phyloP scores from a whole-genome alignment of 2,329 filamentous ascomycete species.

The Aureobasidium zeae region DNA sequence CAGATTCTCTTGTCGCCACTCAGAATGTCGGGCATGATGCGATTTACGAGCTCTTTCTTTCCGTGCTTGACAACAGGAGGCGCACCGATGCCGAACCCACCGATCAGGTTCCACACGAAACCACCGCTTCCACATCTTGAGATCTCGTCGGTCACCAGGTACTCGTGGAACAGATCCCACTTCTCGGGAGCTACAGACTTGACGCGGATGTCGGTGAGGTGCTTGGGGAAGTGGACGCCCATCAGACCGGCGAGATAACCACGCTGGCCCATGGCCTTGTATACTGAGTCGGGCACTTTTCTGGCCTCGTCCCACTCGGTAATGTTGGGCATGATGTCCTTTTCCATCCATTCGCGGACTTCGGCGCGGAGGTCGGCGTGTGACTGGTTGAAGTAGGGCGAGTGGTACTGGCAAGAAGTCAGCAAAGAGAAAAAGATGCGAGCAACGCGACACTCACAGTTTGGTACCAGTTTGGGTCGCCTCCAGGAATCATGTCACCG shows the following conservation, averaged over 20 bases:
- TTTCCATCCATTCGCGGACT: slow-evolving; percentile 84
- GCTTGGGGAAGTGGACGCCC: slow-evolving; percentile 64
- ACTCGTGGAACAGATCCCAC: slow-evolving; percentile 98
- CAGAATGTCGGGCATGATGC: slow-evolving; percentile 80
- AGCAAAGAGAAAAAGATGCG: not conserved
- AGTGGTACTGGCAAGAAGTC: slow-evolving; percentile 62
- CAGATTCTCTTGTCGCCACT: slow-evolving; percentile 95
- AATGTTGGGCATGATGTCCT: slow-evolving; percentile 80
- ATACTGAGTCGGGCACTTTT: slow-evolving; percentile 77
- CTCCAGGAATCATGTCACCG: slow-evolving; percentile 81
- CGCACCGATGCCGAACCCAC: slow-evolving; percentile 91
- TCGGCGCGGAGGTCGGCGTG: slow-evolving; percentile 87
- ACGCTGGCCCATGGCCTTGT: slow-evolving; percentile 88
- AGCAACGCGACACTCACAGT: slow-evolving; percentile 51
- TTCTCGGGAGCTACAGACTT: slow-evolving; percentile 74
- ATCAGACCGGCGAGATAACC: slow-evolving; percentile 91
- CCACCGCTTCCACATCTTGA: slow-evolving; percentile 82
- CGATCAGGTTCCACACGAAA: slow-evolving; percentile 93
- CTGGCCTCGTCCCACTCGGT: slow-evolving; percentile 96
- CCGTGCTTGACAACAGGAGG: slow-evolving; percentile 90
- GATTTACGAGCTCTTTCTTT: slow-evolving; percentile 71
- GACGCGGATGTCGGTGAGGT: slow-evolving; percentile 58
- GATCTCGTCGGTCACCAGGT: slow-evolving; percentile 89
- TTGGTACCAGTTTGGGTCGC: slow-evolving; percentile 91
- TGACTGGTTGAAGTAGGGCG: slow-evolving; percentile 90